Percentiles rank a stretch among this genome's conserved stretches.
phyloP scores from a whole-genome alignment of 1,284 basidiomycete species.

The Cutaneotrichosporon sp. region DNA sequence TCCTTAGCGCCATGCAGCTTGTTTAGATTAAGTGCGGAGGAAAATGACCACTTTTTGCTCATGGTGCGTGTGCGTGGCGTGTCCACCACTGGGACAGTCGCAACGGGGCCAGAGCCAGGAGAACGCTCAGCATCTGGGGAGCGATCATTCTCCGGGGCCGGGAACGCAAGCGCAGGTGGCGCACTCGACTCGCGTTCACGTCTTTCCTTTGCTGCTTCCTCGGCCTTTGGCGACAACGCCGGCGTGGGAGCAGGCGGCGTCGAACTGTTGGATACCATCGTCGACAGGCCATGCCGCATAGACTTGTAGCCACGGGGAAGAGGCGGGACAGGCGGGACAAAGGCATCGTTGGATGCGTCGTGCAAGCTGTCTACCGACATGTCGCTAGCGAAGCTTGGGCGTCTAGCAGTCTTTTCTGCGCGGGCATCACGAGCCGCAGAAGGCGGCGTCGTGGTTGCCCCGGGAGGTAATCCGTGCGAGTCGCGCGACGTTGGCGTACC shows the following conservation, averaged over 20 bases:
- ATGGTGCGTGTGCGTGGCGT: conserved; percentile 23
- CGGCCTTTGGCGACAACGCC: not conserved
- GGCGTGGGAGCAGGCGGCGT: not conserved
- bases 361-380: conserved; percentile 45
- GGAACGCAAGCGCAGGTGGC: conserved; percentile 4
- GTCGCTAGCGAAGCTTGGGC: conserved; percentile 72
- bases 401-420: conserved; percentile 23
- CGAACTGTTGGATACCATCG: conserved; percentile 9
- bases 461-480: conserved; percentile 48
- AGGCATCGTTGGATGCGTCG: conserved; percentile 46
- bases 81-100: not conserved
- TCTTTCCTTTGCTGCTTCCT: not conserved
- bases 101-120: not conserved
- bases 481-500: conserved; percentile 49
- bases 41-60: conserved; percentile 95
- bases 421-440: conserved; percentile 59
- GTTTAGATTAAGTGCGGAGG: conserved; percentile 77
- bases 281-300: conserved; percentile 30
- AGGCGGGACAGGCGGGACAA: conserved; percentile 91
- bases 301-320: conserved; percentile 87
- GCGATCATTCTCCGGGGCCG: conserved; percentile 7
- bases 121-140: conserved; percentile 7
- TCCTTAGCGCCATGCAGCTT: conserved; percentile 44
- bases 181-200: not conserved
- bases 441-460: conserved; percentile 55